These are phyloP conservation scores for Saururus chinensis DNA, from an alignment of 164 flowering plant genomes.

Conservation along the genomic window DNA sequence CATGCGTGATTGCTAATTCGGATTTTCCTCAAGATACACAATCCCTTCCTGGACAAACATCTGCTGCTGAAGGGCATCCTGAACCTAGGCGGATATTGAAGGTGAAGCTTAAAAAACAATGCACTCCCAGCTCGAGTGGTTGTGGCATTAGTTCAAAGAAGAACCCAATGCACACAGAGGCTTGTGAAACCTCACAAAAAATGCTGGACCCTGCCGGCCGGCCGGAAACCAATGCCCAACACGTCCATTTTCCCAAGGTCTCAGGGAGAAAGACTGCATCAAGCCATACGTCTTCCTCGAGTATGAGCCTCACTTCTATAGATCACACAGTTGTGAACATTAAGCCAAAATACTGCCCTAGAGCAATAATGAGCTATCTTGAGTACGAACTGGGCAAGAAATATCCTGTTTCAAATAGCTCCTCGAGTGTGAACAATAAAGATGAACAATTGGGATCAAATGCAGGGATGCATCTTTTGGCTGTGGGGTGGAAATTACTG, in stretches of 20 bases:
- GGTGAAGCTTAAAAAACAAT: no score
- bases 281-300: not conserved
- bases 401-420: not conserved
- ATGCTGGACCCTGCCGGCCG: no score
- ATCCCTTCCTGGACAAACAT: no score
- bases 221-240: no score
- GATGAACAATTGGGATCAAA: slow-evolving; percentile 9
- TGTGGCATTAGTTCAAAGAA: no score
- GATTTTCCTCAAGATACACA: no score
- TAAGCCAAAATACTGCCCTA: slow-evolving; percentile 27
- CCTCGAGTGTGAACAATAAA: not conserved
- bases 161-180: no score
- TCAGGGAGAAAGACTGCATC: not conserved
- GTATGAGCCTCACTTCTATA: not conserved
- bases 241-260: no score
- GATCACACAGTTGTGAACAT: not conserved
- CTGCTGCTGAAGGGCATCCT: no score
- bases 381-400: not conserved
- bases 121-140: no score
- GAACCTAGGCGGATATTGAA: no score
- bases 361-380: slow-evolving; percentile 33
- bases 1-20: not conserved
- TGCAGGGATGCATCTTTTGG: slow-evolving; percentile 47
- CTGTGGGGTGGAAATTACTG: slow-evolving; percentile 44
- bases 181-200: no score